Conservation (phyloP, 1,139 yeast genomes). For the Sporopachydermia cereana region DNA sequence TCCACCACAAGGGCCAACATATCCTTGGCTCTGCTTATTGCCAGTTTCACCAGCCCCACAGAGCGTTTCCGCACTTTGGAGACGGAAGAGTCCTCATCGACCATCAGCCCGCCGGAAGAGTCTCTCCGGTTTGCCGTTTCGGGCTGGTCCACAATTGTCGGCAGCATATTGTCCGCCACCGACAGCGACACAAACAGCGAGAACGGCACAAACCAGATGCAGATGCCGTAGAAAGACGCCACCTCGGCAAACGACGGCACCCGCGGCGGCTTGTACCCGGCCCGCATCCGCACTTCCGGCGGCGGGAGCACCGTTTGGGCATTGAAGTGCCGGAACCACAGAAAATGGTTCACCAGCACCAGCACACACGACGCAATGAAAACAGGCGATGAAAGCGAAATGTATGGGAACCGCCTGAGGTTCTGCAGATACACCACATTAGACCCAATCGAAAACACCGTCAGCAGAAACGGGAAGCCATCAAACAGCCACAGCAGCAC, state of each 20-base stretch:
- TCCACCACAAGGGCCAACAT: neutral
- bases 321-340: conserved; percentile 85
- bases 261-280: conserved; percentile 51
- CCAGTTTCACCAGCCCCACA: conserved; percentile 1
- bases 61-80: neutral
- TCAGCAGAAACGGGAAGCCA: conserved; percentile 60
- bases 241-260: conserved; percentile 80
- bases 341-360: conserved; percentile 69
- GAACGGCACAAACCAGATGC: conserved; percentile 92
- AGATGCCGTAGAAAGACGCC: conserved; percentile 85
- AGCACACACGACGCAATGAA: conserved; percentile 62
- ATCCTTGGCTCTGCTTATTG: neutral
- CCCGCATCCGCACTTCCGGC: conserved; percentile 40
- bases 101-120: neutral
- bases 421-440: conserved; percentile 68
- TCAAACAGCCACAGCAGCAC: conserved; percentile 56
- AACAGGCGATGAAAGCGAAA: conserved; percentile 56
- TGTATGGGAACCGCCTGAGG: conserved; percentile 72
- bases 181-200: conserved; percentile 83
- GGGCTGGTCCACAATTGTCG: conserved; percentile 23
- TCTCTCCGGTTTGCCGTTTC: neutral
- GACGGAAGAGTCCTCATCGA: conserved; percentile 1
- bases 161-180: conserved; percentile 85
- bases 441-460: conserved; percentile 54
- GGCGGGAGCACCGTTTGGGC: conserved; percentile 45